Conservation (phyloP, 306 rosid species). For the Amphicarpaea edgeworthii region DNA sequence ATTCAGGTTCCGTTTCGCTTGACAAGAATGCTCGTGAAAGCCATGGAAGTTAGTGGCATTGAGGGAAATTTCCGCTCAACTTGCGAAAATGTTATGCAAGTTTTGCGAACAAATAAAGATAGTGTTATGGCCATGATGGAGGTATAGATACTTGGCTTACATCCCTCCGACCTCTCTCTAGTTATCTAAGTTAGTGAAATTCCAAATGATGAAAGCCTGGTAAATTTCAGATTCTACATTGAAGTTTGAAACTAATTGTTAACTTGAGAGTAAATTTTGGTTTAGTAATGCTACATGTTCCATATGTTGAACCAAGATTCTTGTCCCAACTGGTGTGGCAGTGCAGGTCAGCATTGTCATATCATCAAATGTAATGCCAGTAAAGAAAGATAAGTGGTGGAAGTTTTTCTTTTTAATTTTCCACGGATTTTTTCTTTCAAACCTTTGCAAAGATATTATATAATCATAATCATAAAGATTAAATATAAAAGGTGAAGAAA, state of each 20-base stretch:
- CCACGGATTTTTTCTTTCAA: background rate
- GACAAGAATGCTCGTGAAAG: slow-evolving; percentile 99
- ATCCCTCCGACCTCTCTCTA: background rate
- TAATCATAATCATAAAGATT: background rate
- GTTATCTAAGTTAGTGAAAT: slow-evolving; percentile 16
- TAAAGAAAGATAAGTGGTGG: slow-evolving; percentile 1
- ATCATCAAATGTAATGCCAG: slow-evolving; percentile 14
- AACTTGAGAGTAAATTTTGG: background rate
- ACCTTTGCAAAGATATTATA: slow-evolving; percentile 1
- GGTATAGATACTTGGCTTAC: slow-evolving; percentile 56
- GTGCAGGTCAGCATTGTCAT: slow-evolving; percentile 6
- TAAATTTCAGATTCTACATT: slow-evolving; percentile 9
- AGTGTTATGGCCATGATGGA: slow-evolving; percentile 99
- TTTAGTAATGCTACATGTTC: slow-evolving; percentile 8
- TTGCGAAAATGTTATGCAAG: slow-evolving; percentile 96
- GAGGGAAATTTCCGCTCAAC: slow-evolving; percentile 99
- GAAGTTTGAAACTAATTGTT: background rate
- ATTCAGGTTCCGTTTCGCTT: slow-evolving; percentile 93
- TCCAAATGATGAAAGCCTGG: background rate
- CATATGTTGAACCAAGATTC: background rate
- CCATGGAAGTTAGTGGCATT: slow-evolving; percentile 98
- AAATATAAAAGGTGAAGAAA: slow-evolving; percentile 7
- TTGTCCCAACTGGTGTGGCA: slow-evolving; percentile 13
- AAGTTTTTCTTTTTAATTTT: slow-evolving; percentile 3
- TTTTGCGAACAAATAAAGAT: slow-evolving; percentile 82